phyloP scores from a whole-genome alignment of 257 asterid species.

The Fraxinus pennsylvanica region DNA sequence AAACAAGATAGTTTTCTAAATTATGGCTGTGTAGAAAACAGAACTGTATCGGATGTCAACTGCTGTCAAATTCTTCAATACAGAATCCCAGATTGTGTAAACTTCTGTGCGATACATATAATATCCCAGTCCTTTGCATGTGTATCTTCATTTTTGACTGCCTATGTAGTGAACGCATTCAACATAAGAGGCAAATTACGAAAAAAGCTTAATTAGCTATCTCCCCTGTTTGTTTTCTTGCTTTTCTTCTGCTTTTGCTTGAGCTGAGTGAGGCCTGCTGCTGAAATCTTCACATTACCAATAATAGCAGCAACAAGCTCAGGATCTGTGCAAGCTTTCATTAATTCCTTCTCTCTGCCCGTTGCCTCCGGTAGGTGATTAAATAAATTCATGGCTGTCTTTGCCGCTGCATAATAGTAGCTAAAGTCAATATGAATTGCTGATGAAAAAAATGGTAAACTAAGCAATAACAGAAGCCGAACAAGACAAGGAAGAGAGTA shows the following conservation, averaged over 20 bases:
- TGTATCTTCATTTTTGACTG: neutral
- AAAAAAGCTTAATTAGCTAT: neutral
- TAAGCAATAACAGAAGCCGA: neutral
- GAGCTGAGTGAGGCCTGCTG: conserved; percentile 64
- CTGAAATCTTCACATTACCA: conserved; percentile 87
- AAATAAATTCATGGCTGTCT: conserved; percentile 82
- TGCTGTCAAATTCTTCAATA: neutral
- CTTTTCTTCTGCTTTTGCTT: conserved; percentile 64
- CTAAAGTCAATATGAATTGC: neutral
- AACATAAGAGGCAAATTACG: neutral
- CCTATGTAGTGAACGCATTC: neutral
- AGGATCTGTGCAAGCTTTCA: conserved; percentile 29
- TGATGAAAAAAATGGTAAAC: neutral
- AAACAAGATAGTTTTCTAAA: neutral
- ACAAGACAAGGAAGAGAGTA: neutral
- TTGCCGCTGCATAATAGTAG: conserved; percentile 66
- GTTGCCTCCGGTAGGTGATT: conserved; percentile 76
- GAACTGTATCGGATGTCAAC: neutral
- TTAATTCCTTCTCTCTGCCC: conserved; percentile 58
- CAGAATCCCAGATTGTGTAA: neutral
- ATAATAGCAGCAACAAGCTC: conserved; percentile 89
- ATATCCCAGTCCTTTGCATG: neutral
- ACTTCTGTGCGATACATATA: neutral
- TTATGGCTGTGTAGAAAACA: neutral
- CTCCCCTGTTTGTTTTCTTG: conserved; percentile 64